phyloP scores from a whole-genome alignment of 164 flowering plant genomes.

The Santalum album region DNA sequence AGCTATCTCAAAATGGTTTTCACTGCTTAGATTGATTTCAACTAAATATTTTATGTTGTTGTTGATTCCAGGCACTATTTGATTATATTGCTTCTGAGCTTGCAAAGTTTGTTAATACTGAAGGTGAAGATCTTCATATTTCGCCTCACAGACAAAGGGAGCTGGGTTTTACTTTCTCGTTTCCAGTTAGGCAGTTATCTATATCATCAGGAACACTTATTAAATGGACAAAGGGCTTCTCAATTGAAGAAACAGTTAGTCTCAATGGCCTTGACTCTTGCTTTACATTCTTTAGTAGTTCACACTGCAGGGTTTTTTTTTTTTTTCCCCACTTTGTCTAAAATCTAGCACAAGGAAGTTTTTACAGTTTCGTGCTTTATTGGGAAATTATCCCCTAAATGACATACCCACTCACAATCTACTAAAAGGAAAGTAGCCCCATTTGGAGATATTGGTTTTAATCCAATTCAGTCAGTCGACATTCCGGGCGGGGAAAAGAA shows the following conservation, averaged over 20 bases:
- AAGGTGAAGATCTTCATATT: slow-evolving; percentile 50
- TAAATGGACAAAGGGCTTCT: slow-evolving; percentile 93
- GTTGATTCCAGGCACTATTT: slow-evolving; percentile 64
- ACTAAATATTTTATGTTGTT: slow-evolving; percentile 1
- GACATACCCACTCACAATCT: too few species aligned
- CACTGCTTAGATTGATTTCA: not conserved
- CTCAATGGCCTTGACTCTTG: slow-evolving; percentile 9
- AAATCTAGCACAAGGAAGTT: too few species aligned
- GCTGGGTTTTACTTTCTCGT: slow-evolving; percentile 95
- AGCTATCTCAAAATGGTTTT: not conserved
- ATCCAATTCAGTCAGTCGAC: too few species aligned
- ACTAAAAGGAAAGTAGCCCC: too few species aligned
- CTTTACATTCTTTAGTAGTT: slow-evolving; percentile 1
- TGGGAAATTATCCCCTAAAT: too few species aligned
- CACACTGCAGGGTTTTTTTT: not conserved
- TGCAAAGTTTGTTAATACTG: slow-evolving; percentile 74
- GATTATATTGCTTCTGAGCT: slow-evolving; percentile 73
- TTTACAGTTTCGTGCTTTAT: too few species aligned
- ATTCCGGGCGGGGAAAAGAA: too few species aligned
- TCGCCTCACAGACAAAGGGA: slow-evolving; percentile 77
- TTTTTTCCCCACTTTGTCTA: not conserved
- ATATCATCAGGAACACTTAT: slow-evolving; percentile 74
- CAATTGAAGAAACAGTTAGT: slow-evolving; percentile 69
- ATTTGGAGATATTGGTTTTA: too few species aligned
- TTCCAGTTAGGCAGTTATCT: slow-evolving; percentile 77